phyloP scores from a whole-genome alignment of 495 filamentous ascomycete species.

The Hypoxylon fragiforme region DNA sequence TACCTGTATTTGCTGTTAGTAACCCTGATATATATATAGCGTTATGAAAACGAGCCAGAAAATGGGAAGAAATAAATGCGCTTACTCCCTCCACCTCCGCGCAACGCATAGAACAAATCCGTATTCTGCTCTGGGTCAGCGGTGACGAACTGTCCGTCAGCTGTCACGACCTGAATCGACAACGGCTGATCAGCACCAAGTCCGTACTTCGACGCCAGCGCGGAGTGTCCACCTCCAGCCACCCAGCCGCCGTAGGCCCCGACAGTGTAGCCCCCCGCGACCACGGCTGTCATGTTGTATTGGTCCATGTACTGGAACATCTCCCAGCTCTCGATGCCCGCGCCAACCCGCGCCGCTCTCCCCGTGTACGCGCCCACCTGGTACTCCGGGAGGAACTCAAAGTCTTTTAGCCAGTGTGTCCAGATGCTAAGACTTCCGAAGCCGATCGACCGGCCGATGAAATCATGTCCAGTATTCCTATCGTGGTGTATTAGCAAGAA shows the following conservation, averaged over 20 bases:
- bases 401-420: conserved; percentile 57
- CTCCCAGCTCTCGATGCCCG: conserved; percentile 52
- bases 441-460: conserved; percentile 56
- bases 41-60: not conserved
- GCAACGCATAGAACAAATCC: conserved; percentile 66
- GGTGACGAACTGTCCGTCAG: conserved; percentile 58
- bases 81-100: conserved; percentile 60
- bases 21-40: too few species aligned
- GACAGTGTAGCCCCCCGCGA: conserved; percentile 54
- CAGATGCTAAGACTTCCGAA: conserved; percentile 60
- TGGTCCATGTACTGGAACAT: conserved; percentile 42
- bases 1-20: conserved; percentile 33
- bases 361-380: conserved; percentile 47
- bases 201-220: conserved; percentile 48
- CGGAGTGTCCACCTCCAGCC: conserved; percentile 54
- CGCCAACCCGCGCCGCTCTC: conserved; percentile 48
- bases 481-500: conserved; percentile 46
- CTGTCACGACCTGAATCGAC: conserved; percentile 58
- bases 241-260: conserved; percentile 57
- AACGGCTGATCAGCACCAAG: conserved; percentile 57
- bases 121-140: conserved; percentile 52
- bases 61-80: not conserved
- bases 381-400: conserved; percentile 41
- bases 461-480: conserved; percentile 73
- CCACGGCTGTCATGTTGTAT: conserved; percentile 46